phyloP scores from a whole-genome alignment of 441 rosid species.

The Erysimum pusillum region DNA sequence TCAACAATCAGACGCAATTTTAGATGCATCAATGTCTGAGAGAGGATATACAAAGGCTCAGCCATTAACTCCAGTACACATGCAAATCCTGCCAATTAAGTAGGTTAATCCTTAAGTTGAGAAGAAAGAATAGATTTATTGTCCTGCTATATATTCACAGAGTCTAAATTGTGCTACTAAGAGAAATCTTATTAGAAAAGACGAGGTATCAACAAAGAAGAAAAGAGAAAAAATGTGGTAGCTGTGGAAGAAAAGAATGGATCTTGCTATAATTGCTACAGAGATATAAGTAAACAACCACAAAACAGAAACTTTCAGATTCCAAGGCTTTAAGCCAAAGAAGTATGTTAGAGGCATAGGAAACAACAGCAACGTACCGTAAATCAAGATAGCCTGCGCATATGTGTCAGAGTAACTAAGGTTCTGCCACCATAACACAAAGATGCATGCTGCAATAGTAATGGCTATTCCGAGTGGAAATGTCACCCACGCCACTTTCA shows the following conservation, averaged over 20 bases:
- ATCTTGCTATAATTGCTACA: neutral
- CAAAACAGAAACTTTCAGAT: neutral
- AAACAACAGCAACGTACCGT: slow-evolving; percentile 56
- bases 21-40: slow-evolving; percentile 83
- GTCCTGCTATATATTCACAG: slow-evolving; percentile 1
- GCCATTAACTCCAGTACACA: slow-evolving; percentile 91
- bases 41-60: slow-evolving; percentile 88
- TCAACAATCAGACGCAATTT: slow-evolving; percentile 81
- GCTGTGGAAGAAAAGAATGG: neutral
- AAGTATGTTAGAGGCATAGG: slow-evolving; percentile 40
- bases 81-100: slow-evolving; percentile 68
- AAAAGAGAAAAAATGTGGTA: neutral
- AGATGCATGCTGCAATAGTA: slow-evolving; percentile 62
- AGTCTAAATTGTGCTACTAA: neutral
- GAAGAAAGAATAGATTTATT: neutral
- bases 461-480: slow-evolving; percentile 76
- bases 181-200: neutral
- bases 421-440: slow-evolving; percentile 92
- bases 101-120: slow-evolving; percentile 14
- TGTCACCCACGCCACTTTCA: slow-evolving; percentile 90
- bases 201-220: neutral
- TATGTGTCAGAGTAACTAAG: slow-evolving; percentile 65
- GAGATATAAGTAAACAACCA: neutral
- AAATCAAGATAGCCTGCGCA: slow-evolving; percentile 81
- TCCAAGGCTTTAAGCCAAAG: neutral